Evolutionary conservation across 2,329 filamentous ascomycete species (phyloP).

Genomic region (Talaromyces sp.): DNA sequence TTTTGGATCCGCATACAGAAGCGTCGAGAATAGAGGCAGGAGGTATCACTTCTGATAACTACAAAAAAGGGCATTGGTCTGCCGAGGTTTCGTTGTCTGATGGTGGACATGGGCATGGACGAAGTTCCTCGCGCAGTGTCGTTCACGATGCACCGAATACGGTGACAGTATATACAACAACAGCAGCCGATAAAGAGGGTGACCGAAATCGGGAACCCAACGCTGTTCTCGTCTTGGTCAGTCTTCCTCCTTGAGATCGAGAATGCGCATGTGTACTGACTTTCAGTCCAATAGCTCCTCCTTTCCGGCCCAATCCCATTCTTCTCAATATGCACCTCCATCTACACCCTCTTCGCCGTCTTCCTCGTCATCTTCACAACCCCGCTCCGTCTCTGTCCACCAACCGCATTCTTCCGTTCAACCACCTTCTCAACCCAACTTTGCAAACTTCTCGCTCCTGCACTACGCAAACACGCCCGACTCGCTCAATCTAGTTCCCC

Average conservation of each 20-base stretch:
- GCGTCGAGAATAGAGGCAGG: constrained; percentile 4
- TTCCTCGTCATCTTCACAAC: constrained; percentile 48
- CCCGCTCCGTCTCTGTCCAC: constrained; percentile 52
- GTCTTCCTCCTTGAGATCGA: constrained; percentile 12
- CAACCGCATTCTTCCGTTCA: constrained; percentile 38
- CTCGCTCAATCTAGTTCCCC: constrained; percentile 17
- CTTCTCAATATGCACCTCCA: constrained; percentile 49
- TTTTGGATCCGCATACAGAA: background rate
- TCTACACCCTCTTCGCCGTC: constrained; percentile 52
- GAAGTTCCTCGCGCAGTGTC: constrained; percentile 6
- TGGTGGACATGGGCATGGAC: constrained; percentile 1
- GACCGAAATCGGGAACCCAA: constrained; percentile 6
- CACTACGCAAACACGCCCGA: constrained; percentile 46
- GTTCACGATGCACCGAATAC: constrained; percentile 11
- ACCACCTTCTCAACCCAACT: constrained; percentile 48
- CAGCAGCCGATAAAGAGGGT: constrained; percentile 5
- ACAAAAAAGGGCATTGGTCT: constrained; percentile 9
- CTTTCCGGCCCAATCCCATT: constrained; percentile 51
- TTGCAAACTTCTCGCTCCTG: constrained; percentile 49
- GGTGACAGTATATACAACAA: constrained; percentile 12
- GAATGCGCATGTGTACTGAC: background rate
- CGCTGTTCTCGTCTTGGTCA: constrained; percentile 16
- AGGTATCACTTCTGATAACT: background rate
- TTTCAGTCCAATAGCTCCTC: constrained; percentile 41
- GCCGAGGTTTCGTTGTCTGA: constrained; percentile 10